phyloP scores from a whole-genome alignment of 768 basidiomycete genomes.

The Infundibulicybe gibba region DNA sequence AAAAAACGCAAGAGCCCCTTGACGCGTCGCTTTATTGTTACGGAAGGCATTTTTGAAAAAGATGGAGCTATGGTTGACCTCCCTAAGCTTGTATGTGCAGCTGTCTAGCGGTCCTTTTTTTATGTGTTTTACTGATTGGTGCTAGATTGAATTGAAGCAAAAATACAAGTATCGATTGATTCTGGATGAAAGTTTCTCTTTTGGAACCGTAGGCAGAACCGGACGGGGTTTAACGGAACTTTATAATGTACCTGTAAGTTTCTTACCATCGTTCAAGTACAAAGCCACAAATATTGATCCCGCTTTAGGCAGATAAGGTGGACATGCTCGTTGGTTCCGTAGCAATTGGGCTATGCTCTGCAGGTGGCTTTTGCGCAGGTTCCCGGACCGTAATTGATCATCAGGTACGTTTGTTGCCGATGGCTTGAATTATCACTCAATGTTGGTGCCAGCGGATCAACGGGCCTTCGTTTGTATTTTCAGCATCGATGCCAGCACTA shows the following conservation, averaged over 20 bases:
- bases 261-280: neutral
- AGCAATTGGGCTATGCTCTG: constrained; percentile 76
- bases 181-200: constrained; percentile 91
- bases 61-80: constrained; percentile 92
- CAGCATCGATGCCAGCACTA: constrained; percentile 89
- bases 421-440: neutral
- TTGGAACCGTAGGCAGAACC: constrained; percentile 89
- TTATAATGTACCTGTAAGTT: constrained; percentile 84
- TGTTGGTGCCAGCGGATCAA: constrained; percentile 74
- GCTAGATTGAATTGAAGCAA: constrained; percentile 86
- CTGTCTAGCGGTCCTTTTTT: neutral
- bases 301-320: constrained; percentile 72
- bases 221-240: constrained; percentile 94
- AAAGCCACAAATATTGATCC: neutral
- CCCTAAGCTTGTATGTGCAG: constrained; percentile 74
- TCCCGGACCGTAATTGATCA: constrained; percentile 80
- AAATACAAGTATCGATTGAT: constrained; percentile 96
- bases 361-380: constrained; percentile 96
- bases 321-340: constrained; percentile 95
- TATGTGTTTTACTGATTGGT: neutral
- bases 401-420: constrained; percentile 46
- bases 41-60: constrained; percentile 95
- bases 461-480: constrained; percentile 92
- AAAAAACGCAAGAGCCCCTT: constrained; percentile 79
- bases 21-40: constrained; percentile 91